Base-by-base conservation (phyloP, 108 stramenopile species). In the Bacterosira constricta region DNA sequence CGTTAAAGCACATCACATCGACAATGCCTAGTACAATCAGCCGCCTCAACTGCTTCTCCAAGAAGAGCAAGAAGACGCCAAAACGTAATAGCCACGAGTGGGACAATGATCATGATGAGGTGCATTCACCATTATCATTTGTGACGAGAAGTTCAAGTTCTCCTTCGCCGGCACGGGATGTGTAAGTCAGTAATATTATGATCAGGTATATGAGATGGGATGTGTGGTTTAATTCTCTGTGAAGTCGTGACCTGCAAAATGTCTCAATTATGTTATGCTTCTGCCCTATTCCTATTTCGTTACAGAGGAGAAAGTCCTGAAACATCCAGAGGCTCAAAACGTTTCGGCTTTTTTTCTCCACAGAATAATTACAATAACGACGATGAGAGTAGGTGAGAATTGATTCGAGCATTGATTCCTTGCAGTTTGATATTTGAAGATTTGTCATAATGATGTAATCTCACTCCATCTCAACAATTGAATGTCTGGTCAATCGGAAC, bases 341-440 rank as follows among this genome's bases (percentile, higher is more conserved):
- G n/a, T n/a, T n/a, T n/a, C n/a, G 36, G 34, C 15, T 4, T 56
- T 36, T 34, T 32, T 17, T 21, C 55, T 20, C 3, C 32, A 18
- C 32, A 3, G 35, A 56, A 56, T n/a, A n/a, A n/a, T 20, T 31
- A 21, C 35, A 1, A 8, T 17, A 31, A 21, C 4, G 36, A 32
- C 35, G 55, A 56, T 21, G 55, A 56, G 1, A 35, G 37, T 56
- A 56, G 55, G 55, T 56, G 55, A 56, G 55, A 11, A 37, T 17
- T 56, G n/a, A n/a, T n/a, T n/a, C n/a, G n/a, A n/a, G n/a, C n/a
- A n/a, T n/a, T n/a, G n/a, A n/a, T 4, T n/a, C 20, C 26, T 31
- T 34, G 54, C 54, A 9, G 29, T 42, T n/a, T n/a, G 41, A 52
- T 51, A 18, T 21, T 23, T 21, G 23, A 25, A 51, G 2, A 51